Evolutionary conservation across 768 basidiomycete species (phyloP).

Genomic region (Tulasnella sp.): DNA sequence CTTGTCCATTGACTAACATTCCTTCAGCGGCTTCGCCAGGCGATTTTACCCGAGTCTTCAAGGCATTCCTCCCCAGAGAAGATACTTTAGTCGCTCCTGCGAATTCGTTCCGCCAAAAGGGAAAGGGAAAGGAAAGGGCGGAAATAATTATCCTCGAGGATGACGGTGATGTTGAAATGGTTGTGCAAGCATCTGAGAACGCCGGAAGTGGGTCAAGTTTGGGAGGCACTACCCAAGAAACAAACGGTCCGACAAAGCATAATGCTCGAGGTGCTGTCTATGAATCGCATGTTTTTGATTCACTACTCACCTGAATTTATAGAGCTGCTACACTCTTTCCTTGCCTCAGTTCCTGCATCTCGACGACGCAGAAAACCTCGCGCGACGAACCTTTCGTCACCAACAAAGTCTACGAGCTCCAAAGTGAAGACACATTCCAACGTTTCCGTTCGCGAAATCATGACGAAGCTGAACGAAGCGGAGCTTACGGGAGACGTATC

Average conservation of each 20-base stretch:
- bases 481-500: constrained; percentile 61
- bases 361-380: neutral
- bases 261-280: neutral
- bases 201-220: neutral
- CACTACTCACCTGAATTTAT: neutral
- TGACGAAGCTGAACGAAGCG: constrained; percentile 59
- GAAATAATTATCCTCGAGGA: constrained; percentile 51
- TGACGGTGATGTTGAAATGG: constrained; percentile 28
- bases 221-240: neutral
- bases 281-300: neutral
- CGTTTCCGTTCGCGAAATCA: constrained; percentile 37
- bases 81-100: constrained; percentile 56
- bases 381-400: neutral
- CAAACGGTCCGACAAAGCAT: neutral
- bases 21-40: constrained; percentile 32
- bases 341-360: constrained; percentile 13
- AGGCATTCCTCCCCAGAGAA: constrained; percentile 67
- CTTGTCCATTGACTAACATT: neutral
- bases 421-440: constrained; percentile 19
- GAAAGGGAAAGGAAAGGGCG: constrained; percentile 21
- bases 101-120: constrained; percentile 45
- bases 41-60: constrained; percentile 67
- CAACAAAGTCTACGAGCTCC: neutral
- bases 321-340: constrained; percentile 17
- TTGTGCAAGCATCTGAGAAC: neutral